These are phyloP conservation scores for Fusarium sp. DNA, from an alignment of 2,329 filamentous ascomycete genomes.

Conservation along the genomic window DNA sequence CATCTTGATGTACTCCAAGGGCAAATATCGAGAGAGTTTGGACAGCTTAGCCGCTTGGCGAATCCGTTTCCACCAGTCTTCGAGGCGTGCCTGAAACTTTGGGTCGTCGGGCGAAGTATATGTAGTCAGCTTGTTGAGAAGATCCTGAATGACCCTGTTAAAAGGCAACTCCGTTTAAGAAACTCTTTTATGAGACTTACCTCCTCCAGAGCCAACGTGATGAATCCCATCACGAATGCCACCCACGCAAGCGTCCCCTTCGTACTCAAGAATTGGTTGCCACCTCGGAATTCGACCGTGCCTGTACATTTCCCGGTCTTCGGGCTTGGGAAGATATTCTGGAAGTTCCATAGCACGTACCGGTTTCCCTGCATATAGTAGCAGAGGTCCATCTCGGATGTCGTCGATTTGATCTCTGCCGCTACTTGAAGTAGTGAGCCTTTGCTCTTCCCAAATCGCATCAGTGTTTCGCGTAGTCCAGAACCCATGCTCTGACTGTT, in stretches of 20 bases:
- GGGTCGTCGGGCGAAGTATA: conserved; percentile 46
- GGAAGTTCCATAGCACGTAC: conserved; percentile 56
- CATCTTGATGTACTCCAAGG: conserved; percentile 50
- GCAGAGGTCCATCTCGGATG: conserved; percentile 48
- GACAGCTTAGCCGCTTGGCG: conserved; percentile 50
- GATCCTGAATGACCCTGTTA: conserved; percentile 42
- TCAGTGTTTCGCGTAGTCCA: conserved; percentile 45
- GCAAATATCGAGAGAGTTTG: conserved; percentile 49
- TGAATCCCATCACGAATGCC: conserved; percentile 53
- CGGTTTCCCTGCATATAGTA: conserved; percentile 54
- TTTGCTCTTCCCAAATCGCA: conserved; percentile 43
- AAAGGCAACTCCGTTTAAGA: neutral
- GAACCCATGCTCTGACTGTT: conserved; percentile 49
- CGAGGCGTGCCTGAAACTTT: conserved; percentile 44
- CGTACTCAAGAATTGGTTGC: conserved; percentile 53
- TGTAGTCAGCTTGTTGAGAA: conserved; percentile 45
- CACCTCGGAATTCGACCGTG: conserved; percentile 54
- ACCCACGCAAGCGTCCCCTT: conserved; percentile 53
- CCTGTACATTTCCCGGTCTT: conserved; percentile 52
- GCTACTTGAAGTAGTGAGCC: conserved; percentile 45
- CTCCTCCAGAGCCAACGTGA: conserved; percentile 52
- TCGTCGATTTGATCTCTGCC: conserved; percentile 41
- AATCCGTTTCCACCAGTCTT: conserved; percentile 51
- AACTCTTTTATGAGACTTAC: conserved; percentile 31
- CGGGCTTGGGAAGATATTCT: conserved; percentile 52